phyloP scores from a whole-genome alignment of 768 basidiomycete genomes.

The Candolleomyces aberdarensis region DNA sequence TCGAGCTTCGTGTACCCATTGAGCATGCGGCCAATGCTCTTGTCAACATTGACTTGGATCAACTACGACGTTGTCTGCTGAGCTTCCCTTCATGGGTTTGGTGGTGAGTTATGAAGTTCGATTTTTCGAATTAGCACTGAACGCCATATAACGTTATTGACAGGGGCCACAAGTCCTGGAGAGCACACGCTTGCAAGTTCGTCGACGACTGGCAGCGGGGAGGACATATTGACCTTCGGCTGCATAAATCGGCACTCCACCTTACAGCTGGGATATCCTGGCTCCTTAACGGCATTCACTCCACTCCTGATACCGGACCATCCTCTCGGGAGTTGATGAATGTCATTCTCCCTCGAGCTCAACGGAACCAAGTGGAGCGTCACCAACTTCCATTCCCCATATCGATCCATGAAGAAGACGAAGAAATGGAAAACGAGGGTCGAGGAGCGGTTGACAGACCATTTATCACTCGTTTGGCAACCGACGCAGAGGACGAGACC shows the following conservation, averaged over 20 bases:
- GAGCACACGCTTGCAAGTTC: neutral
- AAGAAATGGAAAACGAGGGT: neutral
- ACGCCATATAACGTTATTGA: neutral
- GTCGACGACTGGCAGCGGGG: constrained; percentile 3
- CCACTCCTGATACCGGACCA: constrained; percentile 13
- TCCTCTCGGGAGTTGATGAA: constrained; percentile 13
- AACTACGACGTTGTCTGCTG: neutral
- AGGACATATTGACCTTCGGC: neutral
- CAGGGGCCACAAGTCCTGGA: neutral
- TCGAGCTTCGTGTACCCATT: constrained; percentile 7
- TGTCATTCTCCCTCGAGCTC: constrained; percentile 7
- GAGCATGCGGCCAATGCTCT: neutral
- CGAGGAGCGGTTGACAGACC: neutral
- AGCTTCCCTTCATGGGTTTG: neutral
- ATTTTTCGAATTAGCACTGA: neutral
- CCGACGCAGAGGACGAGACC: neutral
- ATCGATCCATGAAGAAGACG: neutral
- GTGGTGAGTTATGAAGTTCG: constrained; percentile 4
- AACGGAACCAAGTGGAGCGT: neutral
- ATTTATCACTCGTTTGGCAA: too few species aligned
- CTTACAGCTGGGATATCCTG: constrained; percentile 14
- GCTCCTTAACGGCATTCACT: constrained; percentile 14
- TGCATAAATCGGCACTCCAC: constrained; percentile 1
- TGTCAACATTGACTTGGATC: neutral
- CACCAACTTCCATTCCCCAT: neutral